Conservation (phyloP, 2,329 filamentous ascomycete species). For the Trichophyton rubrum region DNA sequence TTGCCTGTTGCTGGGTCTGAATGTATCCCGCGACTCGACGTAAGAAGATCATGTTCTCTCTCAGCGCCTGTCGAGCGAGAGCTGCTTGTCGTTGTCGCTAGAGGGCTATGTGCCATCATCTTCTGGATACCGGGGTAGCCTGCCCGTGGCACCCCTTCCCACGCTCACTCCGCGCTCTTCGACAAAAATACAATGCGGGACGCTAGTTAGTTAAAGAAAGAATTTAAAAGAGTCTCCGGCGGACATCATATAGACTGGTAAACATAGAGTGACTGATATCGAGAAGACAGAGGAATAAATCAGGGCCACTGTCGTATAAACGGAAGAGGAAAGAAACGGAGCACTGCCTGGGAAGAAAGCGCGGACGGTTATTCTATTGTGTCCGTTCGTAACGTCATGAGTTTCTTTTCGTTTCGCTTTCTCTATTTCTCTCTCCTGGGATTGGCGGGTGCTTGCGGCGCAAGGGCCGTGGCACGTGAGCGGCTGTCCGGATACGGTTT, state of each 20-base stretch:
- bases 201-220: background rate
- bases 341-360: background rate
- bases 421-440: background rate
- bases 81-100: background rate
- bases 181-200: background rate
- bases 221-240: background rate
- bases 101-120: background rate
- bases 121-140: background rate
- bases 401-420: background rate
- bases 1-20: background rate
- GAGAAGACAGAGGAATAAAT: background rate
- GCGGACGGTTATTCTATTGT: background rate
- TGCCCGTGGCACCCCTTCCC: background rate
- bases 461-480: conserved; percentile 1
- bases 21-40: background rate
- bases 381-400: background rate
- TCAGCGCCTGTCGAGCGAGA: background rate
- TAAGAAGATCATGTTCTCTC: background rate
- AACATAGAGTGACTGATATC: background rate
- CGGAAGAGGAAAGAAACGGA: background rate
- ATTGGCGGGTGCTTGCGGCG: background rate
- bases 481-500: background rate
- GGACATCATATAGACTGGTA: background rate
- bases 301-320: background rate
- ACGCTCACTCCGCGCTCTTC: background rate